phyloP scores from a whole-genome alignment of 371 early-diverging fungal species.

The Choanephora cucurbitarum region DNA sequence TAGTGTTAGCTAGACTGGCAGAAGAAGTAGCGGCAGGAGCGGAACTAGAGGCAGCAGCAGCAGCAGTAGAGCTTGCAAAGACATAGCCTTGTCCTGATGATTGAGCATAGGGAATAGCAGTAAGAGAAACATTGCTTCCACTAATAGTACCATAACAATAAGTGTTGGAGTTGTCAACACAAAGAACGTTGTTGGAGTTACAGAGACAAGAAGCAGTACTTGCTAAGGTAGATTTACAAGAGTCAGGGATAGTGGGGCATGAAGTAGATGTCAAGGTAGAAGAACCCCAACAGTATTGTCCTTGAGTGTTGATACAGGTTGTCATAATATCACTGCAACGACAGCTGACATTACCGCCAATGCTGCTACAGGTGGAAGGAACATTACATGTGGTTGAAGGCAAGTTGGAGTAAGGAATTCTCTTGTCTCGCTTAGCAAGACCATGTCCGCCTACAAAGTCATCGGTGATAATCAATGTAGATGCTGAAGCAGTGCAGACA shows the following conservation, averaged over 20 bases:
- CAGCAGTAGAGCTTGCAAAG: slow-evolving; percentile 4
- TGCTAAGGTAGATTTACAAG: slow-evolving; percentile 29
- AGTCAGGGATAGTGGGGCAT: slow-evolving; percentile 37
- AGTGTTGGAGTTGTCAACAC: slow-evolving; percentile 42
- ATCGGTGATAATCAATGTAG: neutral
- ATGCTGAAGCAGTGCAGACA: slow-evolving; percentile 17
- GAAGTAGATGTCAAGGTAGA: slow-evolving; percentile 25
- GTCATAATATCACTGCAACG: slow-evolving; percentile 39
- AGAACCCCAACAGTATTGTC: slow-evolving; percentile 49
- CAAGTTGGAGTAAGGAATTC: slow-evolving; percentile 39
- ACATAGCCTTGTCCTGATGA: slow-evolving; percentile 11
- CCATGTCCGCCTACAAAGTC: neutral
- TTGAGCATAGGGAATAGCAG: slow-evolving; percentile 25
- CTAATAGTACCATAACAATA: slow-evolving; percentile 40
- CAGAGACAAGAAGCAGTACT: slow-evolving; percentile 39
- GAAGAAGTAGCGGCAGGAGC: neutral
- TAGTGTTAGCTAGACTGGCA: slow-evolving; percentile 3
- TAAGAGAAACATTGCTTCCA: slow-evolving; percentile 12
- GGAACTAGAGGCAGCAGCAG: slow-evolving; percentile 11
- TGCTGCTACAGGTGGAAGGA: slow-evolving; percentile 35
- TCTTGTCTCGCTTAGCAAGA: slow-evolving; percentile 38
- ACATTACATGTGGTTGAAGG: slow-evolving; percentile 33
- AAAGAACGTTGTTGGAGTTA: slow-evolving; percentile 34
- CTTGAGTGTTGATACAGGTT: slow-evolving; percentile 28
- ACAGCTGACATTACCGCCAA: slow-evolving; percentile 29